These are phyloP conservation scores for Selaginella tamariscina DNA, from an alignment of 75 land plant species.

Conservation along the genomic window DNA sequence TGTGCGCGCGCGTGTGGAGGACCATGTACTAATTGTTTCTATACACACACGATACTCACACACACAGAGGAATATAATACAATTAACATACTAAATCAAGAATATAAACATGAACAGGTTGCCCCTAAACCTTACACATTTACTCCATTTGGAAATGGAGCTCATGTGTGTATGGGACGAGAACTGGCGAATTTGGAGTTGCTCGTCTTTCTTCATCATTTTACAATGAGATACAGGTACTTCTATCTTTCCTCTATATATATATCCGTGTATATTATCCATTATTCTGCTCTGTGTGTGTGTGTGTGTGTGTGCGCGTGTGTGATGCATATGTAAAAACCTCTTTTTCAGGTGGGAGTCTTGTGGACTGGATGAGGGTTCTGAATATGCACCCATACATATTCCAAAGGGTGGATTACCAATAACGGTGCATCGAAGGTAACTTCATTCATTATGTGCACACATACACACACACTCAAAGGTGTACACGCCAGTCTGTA, in stretches of 20 bases:
- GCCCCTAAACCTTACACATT: neutral
- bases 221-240: constrained; percentile 9
- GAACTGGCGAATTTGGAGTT: neutral
- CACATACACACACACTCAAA: no score
- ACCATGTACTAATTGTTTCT: no score
- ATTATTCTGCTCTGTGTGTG: no score
- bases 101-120: neutral
- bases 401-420: constrained; percentile 16
- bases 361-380: constrained; percentile 8
- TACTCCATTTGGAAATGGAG: constrained; percentile 3
- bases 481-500: no score
- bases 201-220: constrained; percentile 4
- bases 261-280: no score
- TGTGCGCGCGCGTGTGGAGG: no score
- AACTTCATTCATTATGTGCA: no score
- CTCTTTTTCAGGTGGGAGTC: constrained; percentile 11
- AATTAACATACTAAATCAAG: no score
- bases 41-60: no score
- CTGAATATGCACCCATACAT: constrained; percentile 13
- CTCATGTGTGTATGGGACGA: constrained; percentile 8
- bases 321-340: no score
- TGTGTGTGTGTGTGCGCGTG: no score
- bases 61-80: no score
- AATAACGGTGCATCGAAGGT: constrained; percentile 11
- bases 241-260: neutral